Evolutionary conservation across 2,329 filamentous ascomycete species (phyloP).

Genomic region (Cladophialophora yegresii): DNA sequence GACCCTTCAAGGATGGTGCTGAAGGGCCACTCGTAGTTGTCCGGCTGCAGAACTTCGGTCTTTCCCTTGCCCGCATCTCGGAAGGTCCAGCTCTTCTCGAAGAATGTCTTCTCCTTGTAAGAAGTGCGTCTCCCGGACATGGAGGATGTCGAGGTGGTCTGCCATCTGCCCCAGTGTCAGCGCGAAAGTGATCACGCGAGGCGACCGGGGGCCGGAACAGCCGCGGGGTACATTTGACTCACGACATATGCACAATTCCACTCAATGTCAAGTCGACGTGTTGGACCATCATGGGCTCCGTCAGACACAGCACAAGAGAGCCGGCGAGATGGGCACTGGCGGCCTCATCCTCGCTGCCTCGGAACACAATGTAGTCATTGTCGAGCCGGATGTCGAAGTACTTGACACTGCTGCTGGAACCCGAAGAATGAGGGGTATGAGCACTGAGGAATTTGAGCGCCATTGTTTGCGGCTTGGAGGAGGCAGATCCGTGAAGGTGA

Average conservation of each 20-base stretch:
- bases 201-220: conserved; percentile 12
- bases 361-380: conserved; percentile 76
- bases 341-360: conserved; percentile 73
- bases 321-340: conserved; percentile 74
- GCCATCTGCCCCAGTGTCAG: conserved; percentile 30
- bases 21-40: conserved; percentile 84
- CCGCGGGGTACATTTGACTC: conserved; percentile 44
- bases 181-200: conserved; percentile 26
- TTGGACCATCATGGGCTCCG: conserved; percentile 68
- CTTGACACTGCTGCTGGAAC: conserved; percentile 47
- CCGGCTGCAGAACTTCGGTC: conserved; percentile 63
- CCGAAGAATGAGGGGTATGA: conserved; percentile 44
- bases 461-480: conserved; percentile 40
- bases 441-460: conserved; percentile 50
- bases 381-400: conserved; percentile 64
- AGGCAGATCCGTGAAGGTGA: conserved; percentile 21
- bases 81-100: conserved; percentile 73
- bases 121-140: conserved; percentile 34
- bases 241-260: conserved; percentile 70
- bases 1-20: conserved; percentile 69
- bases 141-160: conserved; percentile 39
- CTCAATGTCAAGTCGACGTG: conserved; percentile 71
- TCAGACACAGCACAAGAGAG: conserved; percentile 71
- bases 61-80: conserved; percentile 54
- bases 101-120: conserved; percentile 54